Conservation (phyloP, 805 yeast genomes). For the Kluyveromyces nonfermentans region DNA sequence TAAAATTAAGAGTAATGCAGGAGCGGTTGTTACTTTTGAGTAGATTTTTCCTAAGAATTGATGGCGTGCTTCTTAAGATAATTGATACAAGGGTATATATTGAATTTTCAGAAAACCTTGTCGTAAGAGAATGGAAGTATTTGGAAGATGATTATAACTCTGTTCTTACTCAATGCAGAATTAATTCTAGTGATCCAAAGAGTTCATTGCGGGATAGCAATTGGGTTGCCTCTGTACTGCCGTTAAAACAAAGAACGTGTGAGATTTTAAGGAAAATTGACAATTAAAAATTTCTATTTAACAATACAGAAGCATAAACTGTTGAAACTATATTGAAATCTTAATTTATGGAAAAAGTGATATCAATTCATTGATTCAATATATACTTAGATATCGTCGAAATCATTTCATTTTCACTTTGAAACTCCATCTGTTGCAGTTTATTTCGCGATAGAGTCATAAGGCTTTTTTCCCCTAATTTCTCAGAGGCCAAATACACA, state of each 20-base stretch:
- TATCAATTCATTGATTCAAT: not conserved
- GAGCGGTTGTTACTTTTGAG: constrained; percentile 63
- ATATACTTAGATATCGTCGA: not conserved
- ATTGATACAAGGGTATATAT: constrained; percentile 79
- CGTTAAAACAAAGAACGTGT: constrained; percentile 32
- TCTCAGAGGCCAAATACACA: constrained; percentile 33
- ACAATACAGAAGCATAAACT: no score
- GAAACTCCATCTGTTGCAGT: constrained; percentile 28
- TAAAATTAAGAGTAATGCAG: constrained; percentile 84
- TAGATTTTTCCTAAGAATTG: constrained; percentile 80
- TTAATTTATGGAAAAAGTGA: not conserved
- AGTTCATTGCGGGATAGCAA: constrained; percentile 67
- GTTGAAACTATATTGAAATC: no score
- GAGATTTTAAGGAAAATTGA: constrained; percentile 19
- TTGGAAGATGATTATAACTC: constrained; percentile 49
- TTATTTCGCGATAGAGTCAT: constrained; percentile 30
- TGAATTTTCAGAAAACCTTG: constrained; percentile 45
- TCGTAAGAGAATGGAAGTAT: constrained; percentile 70
- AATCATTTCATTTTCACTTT: not conserved
- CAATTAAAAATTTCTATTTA: no score
- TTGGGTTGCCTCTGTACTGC: constrained; percentile 68
- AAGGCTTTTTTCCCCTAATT: constrained; percentile 26
- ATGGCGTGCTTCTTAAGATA: constrained; percentile 75
- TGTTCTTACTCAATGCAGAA: constrained; percentile 35
- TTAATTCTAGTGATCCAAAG: constrained; percentile 50